Base-by-base conservation (phyloP, 805 yeast species). In the Debaryomyces hansenii region DNA sequence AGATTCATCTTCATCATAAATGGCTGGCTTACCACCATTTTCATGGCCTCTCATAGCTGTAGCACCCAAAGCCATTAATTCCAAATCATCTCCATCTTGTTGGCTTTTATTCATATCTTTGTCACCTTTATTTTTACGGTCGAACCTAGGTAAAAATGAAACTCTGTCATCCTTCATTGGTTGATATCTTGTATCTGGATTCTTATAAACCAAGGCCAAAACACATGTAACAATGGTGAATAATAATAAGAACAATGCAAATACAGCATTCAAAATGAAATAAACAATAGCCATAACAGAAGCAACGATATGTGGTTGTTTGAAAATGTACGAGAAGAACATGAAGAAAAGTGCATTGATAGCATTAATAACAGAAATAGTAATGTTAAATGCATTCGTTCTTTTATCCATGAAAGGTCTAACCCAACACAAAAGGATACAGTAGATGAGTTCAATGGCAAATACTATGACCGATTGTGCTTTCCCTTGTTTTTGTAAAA, bases 111-210 rank as follows among this genome's bases (percentile, higher is more conserved):
- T 57, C 51, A 39, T 64, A 29, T 37, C 45, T 3, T 36, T 20
- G 7, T 33, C 20, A 24, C 47, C 48, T 32, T 58, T 60, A 12
- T 60, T 57, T 5, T 24, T 24, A 35, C 66, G 66, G 46, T 73
- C 83, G 46, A 75, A 74, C 58, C 84, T 77, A 51, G 91, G 91
- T 61, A 94, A 87, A 65, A 94, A 94, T n/a, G 97, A 87, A 42
- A 87, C 94, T 63, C 99, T 82, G 63, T 94, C 99, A 66, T 94
- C 99, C 57, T 86, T 87, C 86, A 92, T 87, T 51, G 97, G 98
- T 70, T 90, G 92, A 72, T 94, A 94, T 57, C 96, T 80, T 8
- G 92, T 82, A 67, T 94, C 99, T 44, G 99, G 98, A 65, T 94
- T 90, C 75, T 87, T 90, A 65, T 87, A 85, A 28, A 91, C 55